Evolutionary conservation across 1,284 basidiomycete species (phyloP).

Genomic region (Fistulina hepatica): DNA sequence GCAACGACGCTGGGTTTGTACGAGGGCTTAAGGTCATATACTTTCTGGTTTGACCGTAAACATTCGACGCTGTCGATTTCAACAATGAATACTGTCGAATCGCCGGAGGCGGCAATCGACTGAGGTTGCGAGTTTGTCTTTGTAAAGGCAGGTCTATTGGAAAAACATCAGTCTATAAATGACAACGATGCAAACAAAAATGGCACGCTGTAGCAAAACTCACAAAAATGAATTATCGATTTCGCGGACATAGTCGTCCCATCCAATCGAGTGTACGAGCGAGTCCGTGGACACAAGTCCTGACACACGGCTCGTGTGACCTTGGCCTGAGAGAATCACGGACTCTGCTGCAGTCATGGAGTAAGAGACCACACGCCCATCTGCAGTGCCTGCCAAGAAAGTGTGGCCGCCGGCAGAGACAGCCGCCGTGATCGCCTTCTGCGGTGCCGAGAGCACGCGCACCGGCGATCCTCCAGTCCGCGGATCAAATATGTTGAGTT

Average conservation of each 20-base stretch:
- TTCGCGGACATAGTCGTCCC: constrained; percentile 71
- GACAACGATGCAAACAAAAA: constrained; percentile 1
- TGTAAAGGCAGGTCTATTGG: constrained; percentile 34
- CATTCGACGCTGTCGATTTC: constrained; percentile 61
- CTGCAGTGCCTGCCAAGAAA: constrained; percentile 76
- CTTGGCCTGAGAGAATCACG: constrained; percentile 44
- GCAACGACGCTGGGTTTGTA: constrained; percentile 51
- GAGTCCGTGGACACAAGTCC: constrained; percentile 43
- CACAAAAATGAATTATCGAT: too few species aligned
- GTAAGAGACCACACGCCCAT: constrained; percentile 71
- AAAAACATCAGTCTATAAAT: background rate
- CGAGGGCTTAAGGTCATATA: constrained; percentile 42
- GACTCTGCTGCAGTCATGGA: constrained; percentile 36
- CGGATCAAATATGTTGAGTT: constrained; percentile 78
- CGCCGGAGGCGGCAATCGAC: constrained; percentile 46
- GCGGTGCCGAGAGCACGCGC: constrained; percentile 66
- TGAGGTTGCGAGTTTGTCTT: constrained; percentile 63
- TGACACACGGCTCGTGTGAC: constrained; percentile 65
- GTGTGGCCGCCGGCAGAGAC: constrained; percentile 48
- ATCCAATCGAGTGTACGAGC: constrained; percentile 60
- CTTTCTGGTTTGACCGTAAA: constrained; percentile 53
- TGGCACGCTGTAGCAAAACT: background rate
- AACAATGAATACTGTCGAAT: constrained; percentile 65
- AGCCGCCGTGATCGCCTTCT: constrained; percentile 66
- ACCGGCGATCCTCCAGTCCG: constrained; percentile 50